Evolutionary conservation across 2,329 filamentous ascomycete genomes (phyloP).

Genomic region (Diplodia intermedia): DNA sequence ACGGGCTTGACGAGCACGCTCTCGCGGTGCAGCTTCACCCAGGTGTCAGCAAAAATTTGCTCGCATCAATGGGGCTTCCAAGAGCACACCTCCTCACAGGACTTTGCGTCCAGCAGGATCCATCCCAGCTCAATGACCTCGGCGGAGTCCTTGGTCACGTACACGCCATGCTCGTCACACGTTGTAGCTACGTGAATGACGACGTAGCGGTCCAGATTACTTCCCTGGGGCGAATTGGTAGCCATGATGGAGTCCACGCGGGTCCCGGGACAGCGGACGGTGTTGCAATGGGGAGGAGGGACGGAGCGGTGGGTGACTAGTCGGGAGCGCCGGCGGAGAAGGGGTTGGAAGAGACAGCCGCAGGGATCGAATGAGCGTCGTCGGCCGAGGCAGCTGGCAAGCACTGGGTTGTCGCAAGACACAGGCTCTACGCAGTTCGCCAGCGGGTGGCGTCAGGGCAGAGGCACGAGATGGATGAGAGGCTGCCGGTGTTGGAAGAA

Average conservation of each 20-base stretch:
- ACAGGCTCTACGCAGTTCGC: constrained; percentile 29
- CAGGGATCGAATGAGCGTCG: constrained; percentile 29
- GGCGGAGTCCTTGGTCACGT: constrained; percentile 98
- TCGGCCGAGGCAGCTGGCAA: constrained; percentile 20
- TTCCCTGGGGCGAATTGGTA: constrained; percentile 43
- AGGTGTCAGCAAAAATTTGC: constrained; percentile 43
- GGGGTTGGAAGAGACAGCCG: constrained; percentile 29
- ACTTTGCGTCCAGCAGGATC: constrained; percentile 93
- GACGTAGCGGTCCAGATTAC: constrained; percentile 86
- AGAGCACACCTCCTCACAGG: constrained; percentile 78
- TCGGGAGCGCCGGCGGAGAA: constrained; percentile 32
- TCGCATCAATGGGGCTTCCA: constrained; percentile 34
- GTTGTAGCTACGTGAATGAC: constrained; percentile 99
- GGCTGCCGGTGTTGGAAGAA: constrained; percentile 21
- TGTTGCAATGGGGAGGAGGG: constrained; percentile 31
- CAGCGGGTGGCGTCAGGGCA: constrained; percentile 19
- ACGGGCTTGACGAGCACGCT: constrained; percentile 97
- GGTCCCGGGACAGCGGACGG: constrained; percentile 20
- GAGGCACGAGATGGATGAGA: constrained; percentile 28
- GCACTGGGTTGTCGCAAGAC: constrained; percentile 18
- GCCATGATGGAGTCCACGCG: constrained; percentile 36
- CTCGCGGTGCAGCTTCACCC: constrained; percentile 82
- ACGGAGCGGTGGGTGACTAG: constrained; percentile 28
- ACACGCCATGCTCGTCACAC: constrained; percentile 98
- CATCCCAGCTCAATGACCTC: constrained; percentile 99